These are phyloP conservation scores for Cladosporium sp. DNA, from an alignment of 2,329 filamentous ascomycete species.

Conservation along the genomic window DNA sequence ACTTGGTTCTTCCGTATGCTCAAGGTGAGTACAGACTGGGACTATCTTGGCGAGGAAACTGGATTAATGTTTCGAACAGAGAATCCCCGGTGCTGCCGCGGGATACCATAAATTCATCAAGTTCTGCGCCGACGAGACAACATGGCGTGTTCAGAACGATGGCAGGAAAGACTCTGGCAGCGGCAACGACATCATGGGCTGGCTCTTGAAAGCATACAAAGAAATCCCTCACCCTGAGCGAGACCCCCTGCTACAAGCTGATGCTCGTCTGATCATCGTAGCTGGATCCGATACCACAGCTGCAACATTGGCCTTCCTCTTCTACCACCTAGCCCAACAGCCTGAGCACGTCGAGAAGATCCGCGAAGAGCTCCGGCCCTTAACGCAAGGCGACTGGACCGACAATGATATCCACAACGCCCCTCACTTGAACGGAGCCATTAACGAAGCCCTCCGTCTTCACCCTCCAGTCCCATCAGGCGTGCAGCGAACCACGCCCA, in stretches of 20 bases:
- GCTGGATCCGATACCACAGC: slow-evolving; percentile 43
- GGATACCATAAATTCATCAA: slow-evolving; percentile 34
- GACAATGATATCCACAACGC: slow-evolving; percentile 25
- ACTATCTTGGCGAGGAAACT: too few relatives aligned
- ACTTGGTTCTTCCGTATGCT: slow-evolving; percentile 34
- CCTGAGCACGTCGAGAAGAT: slow-evolving; percentile 29
- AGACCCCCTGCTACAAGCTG: slow-evolving; percentile 25
- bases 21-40: slow-evolving; percentile 12
- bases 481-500: slow-evolving; percentile 34
- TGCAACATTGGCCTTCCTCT: slow-evolving; percentile 36
- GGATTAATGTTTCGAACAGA: too few relatives aligned
- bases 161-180: slow-evolving; percentile 14
- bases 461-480: slow-evolving; percentile 38
- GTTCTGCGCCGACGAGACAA: slow-evolving; percentile 33
- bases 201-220: slow-evolving; percentile 28
- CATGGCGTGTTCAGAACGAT: slow-evolving; percentile 28
- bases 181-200: slow-evolving; percentile 29
- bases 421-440: slow-evolving; percentile 36
- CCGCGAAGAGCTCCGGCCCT: slow-evolving; percentile 30
- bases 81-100: slow-evolving; percentile 19
- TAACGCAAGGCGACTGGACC: slow-evolving; percentile 21
- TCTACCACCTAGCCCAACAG: slow-evolving; percentile 36
- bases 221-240: slow-evolving; percentile 22
- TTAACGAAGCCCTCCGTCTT: slow-evolving; percentile 43
- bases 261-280: slow-evolving; percentile 31